Conservation (phyloP, 2,329 filamentous ascomycete genomes). For the Fusarium miscanthi region DNA sequence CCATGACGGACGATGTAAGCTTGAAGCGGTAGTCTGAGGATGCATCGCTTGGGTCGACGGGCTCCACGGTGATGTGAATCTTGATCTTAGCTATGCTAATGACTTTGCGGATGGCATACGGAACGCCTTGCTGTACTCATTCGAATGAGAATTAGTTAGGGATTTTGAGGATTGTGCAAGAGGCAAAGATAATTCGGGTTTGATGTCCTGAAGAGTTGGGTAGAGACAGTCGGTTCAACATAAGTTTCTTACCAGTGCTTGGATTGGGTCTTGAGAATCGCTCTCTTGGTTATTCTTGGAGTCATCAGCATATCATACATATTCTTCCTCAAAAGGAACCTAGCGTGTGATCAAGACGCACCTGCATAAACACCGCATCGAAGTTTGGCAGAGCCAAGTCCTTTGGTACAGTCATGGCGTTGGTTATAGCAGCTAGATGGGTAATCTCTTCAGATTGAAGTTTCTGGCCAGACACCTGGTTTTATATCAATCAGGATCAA, state of each 20-base stretch:
- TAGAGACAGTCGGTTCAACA: fast-evolving
- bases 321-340: not conserved
- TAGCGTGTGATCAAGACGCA: not conserved
- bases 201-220: too few species aligned
- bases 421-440: fast-evolving
- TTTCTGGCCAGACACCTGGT: fast-evolving
- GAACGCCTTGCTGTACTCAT: not conserved
- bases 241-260: not conserved
- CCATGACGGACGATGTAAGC: not conserved
- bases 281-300: not conserved
- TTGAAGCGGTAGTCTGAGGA: not conserved
- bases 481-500: not conserved
- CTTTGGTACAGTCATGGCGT: not conserved
- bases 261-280: not conserved
- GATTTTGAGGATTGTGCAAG: fast-evolving
- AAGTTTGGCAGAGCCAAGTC: not conserved
- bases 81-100: not conserved
- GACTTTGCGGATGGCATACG: not conserved
- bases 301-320: not conserved
- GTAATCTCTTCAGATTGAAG: fast-evolving
- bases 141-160: fast-evolving
- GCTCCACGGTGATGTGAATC: not conserved
- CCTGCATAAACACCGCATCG: not conserved
- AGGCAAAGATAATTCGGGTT: fast-evolving
- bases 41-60: not conserved